Percentiles rank a stretch among this genome's conserved stretches.
Conservation (phyloP, 1,284 basidiomycete genomes). For the Tranzscheliella williamsii region DNA sequence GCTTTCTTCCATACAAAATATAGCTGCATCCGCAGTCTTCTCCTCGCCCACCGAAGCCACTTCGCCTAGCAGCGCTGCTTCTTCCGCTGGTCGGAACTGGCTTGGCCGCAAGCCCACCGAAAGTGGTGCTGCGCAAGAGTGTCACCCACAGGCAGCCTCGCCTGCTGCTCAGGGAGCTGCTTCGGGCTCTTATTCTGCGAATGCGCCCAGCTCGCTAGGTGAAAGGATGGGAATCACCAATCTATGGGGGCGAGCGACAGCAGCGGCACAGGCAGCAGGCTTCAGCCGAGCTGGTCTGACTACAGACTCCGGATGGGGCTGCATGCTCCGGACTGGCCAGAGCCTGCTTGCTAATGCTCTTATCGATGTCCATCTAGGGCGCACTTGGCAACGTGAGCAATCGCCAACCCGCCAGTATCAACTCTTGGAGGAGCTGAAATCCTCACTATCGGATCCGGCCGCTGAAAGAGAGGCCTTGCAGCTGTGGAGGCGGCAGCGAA, state of each 20-base stretch:
- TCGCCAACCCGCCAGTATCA: slow-evolving; percentile 12
- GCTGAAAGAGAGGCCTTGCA: slow-evolving; percentile 9
- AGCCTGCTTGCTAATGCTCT: slow-evolving; percentile 87
- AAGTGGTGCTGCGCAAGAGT: slow-evolving; percentile 14
- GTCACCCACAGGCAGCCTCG: background rate
- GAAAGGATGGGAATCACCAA: slow-evolving; percentile 54
- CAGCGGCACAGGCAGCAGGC: slow-evolving; percentile 49
- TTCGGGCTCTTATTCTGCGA: slow-evolving; percentile 17
- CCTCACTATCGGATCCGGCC: slow-evolving; percentile 1
- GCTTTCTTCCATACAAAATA: slow-evolving; percentile 4
- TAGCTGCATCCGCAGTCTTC: slow-evolving; percentile 3
- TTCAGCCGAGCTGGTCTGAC: slow-evolving; percentile 69
- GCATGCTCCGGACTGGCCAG: slow-evolving; percentile 94
- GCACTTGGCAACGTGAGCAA: slow-evolving; percentile 39
- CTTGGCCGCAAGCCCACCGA: slow-evolving; percentile 26
- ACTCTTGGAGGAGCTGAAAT: slow-evolving; percentile 13
- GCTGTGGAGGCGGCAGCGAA: slow-evolving; percentile 12
- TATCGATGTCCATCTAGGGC: slow-evolving; percentile 77
- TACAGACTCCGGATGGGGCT: slow-evolving; percentile 96
- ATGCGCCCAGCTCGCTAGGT: slow-evolving; percentile 29
- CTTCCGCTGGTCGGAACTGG: slow-evolving; percentile 23
- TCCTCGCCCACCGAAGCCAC: slow-evolving; percentile 1
- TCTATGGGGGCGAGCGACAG: slow-evolving; percentile 51
- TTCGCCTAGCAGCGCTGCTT: slow-evolving; percentile 9
- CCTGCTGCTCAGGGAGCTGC: slow-evolving; percentile 23